These are phyloP conservation scores for Carex sylvatica DNA, from an alignment of 202 grass and related monocot genomes.

Conservation along the genomic window DNA sequence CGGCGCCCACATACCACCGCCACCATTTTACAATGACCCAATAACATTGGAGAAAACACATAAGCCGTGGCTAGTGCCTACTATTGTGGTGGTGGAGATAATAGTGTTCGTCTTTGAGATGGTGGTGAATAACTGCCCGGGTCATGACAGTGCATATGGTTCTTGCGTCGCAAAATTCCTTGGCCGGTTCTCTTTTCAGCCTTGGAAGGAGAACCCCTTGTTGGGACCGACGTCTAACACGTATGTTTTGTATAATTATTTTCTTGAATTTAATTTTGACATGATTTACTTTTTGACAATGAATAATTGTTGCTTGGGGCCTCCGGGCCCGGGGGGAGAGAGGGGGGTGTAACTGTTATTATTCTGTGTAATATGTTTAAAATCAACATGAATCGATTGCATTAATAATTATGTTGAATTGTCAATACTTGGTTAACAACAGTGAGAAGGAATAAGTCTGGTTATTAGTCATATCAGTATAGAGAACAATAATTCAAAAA, in stretches of 20 bases:
- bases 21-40: constrained; percentile 64
- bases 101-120: constrained; percentile 62
- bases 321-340: too few relatives aligned
- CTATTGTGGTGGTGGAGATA: constrained; percentile 61
- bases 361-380: constrained; percentile 5
- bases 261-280: not conserved
- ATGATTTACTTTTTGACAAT: not conserved
- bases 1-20: constrained; percentile 12
- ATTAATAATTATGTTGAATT: not conserved
- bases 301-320: too few relatives aligned
- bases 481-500: not conserved
- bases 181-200: constrained; percentile 85
- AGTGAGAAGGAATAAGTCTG: not conserved
- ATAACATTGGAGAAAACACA: constrained; percentile 34
- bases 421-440: not conserved
- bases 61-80: constrained; percentile 67
- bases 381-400: not conserved
- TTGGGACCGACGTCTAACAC: constrained; percentile 62
- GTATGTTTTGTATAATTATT: constrained; percentile 33
- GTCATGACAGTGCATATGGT: constrained; percentile 19
- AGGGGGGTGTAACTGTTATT: not conserved
- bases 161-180: constrained; percentile 57
- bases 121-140: constrained; percentile 78
- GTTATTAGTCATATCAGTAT: not conserved
- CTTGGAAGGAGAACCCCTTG: constrained; percentile 83